Percentiles rank a stretch among this genome's conserved stretches.
These are phyloP conservation scores for Exophiala calicioides DNA, from an alignment of 2,329 filamentous ascomycete genomes.

Conservation along the genomic window DNA sequence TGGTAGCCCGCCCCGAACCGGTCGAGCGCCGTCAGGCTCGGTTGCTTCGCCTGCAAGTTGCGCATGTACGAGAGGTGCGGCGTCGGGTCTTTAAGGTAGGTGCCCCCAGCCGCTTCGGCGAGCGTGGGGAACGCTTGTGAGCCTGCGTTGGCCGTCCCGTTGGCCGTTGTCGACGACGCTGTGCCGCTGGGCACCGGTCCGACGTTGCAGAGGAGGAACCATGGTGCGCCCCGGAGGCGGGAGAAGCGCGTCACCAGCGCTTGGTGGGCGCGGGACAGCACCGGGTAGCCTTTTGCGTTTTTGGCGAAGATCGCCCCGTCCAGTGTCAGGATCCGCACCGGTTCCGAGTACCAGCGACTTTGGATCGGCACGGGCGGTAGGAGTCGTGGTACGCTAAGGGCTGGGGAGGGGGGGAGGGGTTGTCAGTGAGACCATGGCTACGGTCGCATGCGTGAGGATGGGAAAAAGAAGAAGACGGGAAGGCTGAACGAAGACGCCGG, in stretches of 20 bases:
- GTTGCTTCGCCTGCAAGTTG: slow-evolving; percentile 80
- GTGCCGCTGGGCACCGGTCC: slow-evolving; percentile 54
- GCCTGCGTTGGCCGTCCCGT: background rate
- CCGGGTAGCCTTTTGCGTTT: slow-evolving; percentile 60
- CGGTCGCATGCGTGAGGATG: no score
- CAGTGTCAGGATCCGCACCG: slow-evolving; percentile 58
- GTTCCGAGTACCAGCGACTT: slow-evolving; percentile 65
- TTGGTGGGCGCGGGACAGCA: slow-evolving; percentile 61
- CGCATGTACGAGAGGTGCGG: slow-evolving; percentile 78
- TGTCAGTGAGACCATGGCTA: no score
- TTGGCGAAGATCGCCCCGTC: slow-evolving; percentile 56
- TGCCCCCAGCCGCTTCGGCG: slow-evolving; percentile 60
- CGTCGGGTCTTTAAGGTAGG: slow-evolving; percentile 56
- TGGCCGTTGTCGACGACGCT: no score
- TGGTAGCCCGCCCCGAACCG: slow-evolving; percentile 74
- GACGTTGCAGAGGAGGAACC: slow-evolving; percentile 62
- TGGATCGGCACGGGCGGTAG: slow-evolving; percentile 60
- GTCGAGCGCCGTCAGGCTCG: slow-evolving; percentile 63
- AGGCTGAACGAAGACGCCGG: background rate
- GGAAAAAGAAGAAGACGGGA: slow-evolving; percentile 8
- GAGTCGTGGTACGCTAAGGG: slow-evolving; percentile 59
- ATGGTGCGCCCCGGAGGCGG: slow-evolving; percentile 59
- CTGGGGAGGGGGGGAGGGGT: no score
- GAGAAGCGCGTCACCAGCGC: slow-evolving; percentile 58
- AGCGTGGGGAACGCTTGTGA: slow-evolving; percentile 64